Evolutionary conservation across 2,329 filamentous ascomycete species (phyloP), one percentile per base, ranked within the genome.

Genomic region (Pseudopithomyces maydicus): DNA sequence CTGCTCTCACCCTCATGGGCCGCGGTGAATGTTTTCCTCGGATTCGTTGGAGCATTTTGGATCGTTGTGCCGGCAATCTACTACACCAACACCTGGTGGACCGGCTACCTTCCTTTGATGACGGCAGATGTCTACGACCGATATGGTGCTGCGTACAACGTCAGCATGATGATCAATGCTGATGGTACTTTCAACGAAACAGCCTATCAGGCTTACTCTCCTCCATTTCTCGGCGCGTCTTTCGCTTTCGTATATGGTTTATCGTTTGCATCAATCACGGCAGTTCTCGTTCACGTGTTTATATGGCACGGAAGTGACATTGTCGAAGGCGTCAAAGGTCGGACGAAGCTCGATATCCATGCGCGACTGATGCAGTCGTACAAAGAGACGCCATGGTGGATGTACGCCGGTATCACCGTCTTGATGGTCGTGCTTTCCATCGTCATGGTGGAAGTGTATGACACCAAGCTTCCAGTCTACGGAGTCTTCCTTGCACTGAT

Each of bases 221-320:
- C 90, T 17, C 90, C 96, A 1, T 96, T 93, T 64, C 78, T 96
- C 8, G 91, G 92, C 1, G 92, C 95, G 58, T 95, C 92, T 0
- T 96, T 95, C 70, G 90, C 93, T 19, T 81, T 96, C 38, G 93
- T 90, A 69, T 96, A 96, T 64, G 91, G 89, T 2, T 84, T 96
- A 19, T 91, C 95, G 68, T 96, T 96, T 72, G 92, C 92, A 11
- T 90, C 89, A 1, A 80, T 96, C 20, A 88, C 91, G 19, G 89
- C 91, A 1, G 80, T 96, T 12, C 78, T 96, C 15, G 91, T 90
- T 1, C 91, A 96, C 71, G 96, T 91, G 0, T 80, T 85, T 19
- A 90, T 91, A 69, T 95, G 91, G 90, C 91, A 96, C 67, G 91
- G 92, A 12, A 85, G 84, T 63, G 91, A 95, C 70, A 94, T 96